These are phyloP conservation scores for Piromyces sp. DNA, from an alignment of 192 early-diverging fungal genomes.

Conservation along the genomic window DNA sequence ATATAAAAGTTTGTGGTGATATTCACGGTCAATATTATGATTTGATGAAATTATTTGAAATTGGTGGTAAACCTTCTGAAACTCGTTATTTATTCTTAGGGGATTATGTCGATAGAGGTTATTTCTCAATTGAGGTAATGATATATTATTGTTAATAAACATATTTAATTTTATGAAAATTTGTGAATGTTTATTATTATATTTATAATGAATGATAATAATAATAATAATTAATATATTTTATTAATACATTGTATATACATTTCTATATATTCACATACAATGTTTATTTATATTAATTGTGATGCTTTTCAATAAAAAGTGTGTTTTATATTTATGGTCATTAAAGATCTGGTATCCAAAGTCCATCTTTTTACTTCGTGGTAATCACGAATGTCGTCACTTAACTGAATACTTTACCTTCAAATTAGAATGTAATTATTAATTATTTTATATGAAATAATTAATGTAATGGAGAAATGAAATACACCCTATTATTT, in stretches of 20 bases:
- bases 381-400: conserved; percentile 76
- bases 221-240: no score
- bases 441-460: no score
- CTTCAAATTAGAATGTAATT: conserved; percentile 89
- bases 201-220: no score
- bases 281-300: conserved; percentile 1
- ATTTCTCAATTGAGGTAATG: conserved; percentile 83
- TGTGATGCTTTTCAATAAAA: not conserved
- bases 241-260: no score
- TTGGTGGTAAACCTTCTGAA: conserved; percentile 78
- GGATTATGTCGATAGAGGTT: conserved; percentile 93
- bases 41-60: conserved; percentile 94
- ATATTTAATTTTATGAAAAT: no score
- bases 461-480: no score
- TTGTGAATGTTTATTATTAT: no score
- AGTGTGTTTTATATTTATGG: conserved; percentile 85
- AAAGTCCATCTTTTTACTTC: conserved; percentile 63
- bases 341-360: conserved; percentile 85
- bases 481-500: no score
- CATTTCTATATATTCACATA: no score
- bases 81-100: conserved; percentile 88
- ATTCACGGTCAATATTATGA: conserved; percentile 98
- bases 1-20: conserved; percentile 80
- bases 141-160: no score
- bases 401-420: conserved; percentile 97